A percentile compares a stretch with the other conserved stretches of the same genome.
phyloP scores from a whole-genome alignment of 108 stramenopile genomes.

The Nannochloropsis salina region DNA sequence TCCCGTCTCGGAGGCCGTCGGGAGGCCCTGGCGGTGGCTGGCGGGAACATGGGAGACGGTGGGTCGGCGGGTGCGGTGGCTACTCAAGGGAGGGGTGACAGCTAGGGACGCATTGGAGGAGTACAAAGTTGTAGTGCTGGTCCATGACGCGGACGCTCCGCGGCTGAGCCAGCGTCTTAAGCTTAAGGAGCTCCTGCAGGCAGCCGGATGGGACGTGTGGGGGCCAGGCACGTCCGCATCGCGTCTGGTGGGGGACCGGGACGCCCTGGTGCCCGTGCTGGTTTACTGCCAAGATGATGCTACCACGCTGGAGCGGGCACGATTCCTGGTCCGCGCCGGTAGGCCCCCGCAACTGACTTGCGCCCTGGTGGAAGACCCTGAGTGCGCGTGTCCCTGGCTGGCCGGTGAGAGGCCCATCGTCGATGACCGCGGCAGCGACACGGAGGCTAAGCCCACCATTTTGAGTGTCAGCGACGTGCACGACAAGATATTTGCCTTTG shows the following conservation, averaged over 20 bases:
- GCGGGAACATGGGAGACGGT: background rate
- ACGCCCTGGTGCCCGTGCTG: background rate
- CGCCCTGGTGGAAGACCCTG: conserved; percentile 3
- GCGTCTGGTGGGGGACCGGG: background rate
- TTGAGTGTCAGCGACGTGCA: background rate
- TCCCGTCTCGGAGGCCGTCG: background rate
- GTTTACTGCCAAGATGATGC: background rate
- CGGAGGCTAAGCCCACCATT: background rate
- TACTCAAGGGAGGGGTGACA: background rate
- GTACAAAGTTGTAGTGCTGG: background rate
- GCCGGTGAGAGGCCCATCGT: background rate
- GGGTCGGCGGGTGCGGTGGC: background rate
- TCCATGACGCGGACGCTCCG: background rate
- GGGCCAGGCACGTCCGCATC: background rate
- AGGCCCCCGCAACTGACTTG: conserved; percentile 7
- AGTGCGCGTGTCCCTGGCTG: background rate
- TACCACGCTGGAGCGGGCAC: background rate
- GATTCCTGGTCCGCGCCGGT: background rate
- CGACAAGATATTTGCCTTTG: background rate
- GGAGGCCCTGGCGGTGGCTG: conserved; percentile 12
- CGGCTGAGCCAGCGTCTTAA: background rate
- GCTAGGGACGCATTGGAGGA: conserved; percentile 16
- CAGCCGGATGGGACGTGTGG: background rate
- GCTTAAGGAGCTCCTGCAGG: background rate
- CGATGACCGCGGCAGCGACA: background rate